A percentile compares a stretch with the other conserved stretches of the same genome.
Conservation (phyloP, 805 yeast species). For the Grigorovia jiainica region DNA sequence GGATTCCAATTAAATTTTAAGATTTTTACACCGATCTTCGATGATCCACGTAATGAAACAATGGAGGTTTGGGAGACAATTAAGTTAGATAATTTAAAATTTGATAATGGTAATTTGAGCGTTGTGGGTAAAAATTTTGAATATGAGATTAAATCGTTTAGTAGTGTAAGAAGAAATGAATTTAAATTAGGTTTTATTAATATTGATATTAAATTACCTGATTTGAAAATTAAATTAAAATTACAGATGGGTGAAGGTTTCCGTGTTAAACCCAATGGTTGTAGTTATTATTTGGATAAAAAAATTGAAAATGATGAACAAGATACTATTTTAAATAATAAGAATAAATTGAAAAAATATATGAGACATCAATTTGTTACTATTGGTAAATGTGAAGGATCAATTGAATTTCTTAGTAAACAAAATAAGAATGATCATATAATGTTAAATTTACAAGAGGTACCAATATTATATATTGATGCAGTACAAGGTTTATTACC, state of each 20-base stretch:
- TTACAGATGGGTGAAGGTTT: conserved; percentile 40
- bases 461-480: conserved; percentile 60
- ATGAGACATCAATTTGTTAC: conserved; percentile 82
- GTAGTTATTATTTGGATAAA: conserved; percentile 56
- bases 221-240: conserved; percentile 7
- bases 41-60: conserved; percentile 1
- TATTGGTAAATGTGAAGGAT: conserved; percentile 53
- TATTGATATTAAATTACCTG: conserved; percentile 6
- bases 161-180: conserved; percentile 11
- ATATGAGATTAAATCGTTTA: conserved; percentile 11
- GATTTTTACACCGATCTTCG: conserved; percentile 22
- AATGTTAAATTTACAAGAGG: conserved; percentile 23
- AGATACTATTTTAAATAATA: conserved; percentile 56
- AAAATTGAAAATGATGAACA: conserved; percentile 9
- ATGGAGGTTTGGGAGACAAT: conserved; percentile 38
- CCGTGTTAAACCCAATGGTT: conserved; percentile 70
- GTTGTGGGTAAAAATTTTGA: conserved; percentile 12
- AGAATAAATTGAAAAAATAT: conserved; percentile 20
- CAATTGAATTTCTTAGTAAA: conserved; percentile 27
- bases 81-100: conserved; percentile 26
- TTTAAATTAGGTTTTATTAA: conserved; percentile 3
- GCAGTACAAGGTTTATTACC: conserved; percentile 91
- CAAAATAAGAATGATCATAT: conserved; percentile 4
- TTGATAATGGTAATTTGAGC: conserved; percentile 12
- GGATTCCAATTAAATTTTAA: conserved; percentile 47